These are phyloP conservation scores for Tephrocybe rancida DNA, from an alignment of 768 basidiomycete genomes.

Conservation along the genomic window DNA sequence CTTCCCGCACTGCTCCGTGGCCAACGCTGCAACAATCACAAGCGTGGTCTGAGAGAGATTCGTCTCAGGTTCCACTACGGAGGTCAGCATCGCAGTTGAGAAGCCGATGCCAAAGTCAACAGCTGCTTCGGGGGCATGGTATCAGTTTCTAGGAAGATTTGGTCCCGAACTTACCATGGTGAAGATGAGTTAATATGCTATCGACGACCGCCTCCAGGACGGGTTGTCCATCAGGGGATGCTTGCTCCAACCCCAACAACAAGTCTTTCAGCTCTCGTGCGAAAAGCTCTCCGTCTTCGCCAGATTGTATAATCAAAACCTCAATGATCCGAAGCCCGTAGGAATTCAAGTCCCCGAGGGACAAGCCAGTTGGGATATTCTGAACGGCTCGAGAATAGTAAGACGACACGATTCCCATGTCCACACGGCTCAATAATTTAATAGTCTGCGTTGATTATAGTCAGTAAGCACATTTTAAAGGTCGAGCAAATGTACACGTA, in stretches of 20 bases:
- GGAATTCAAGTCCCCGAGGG: constrained; percentile 40
- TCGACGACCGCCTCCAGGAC: constrained; percentile 64
- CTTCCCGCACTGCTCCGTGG: constrained; percentile 60
- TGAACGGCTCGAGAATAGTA: constrained; percentile 51
- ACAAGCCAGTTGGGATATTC: constrained; percentile 32
- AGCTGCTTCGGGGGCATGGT: constrained; percentile 33
- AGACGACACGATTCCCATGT: constrained; percentile 56
- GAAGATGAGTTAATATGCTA: constrained; percentile 50
- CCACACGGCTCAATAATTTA: constrained; percentile 56
- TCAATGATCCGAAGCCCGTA: constrained; percentile 54
- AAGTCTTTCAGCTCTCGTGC: constrained; percentile 50
- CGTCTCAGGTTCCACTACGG: constrained; percentile 39
- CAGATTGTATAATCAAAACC: constrained; percentile 47
- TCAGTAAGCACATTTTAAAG: constrained; percentile 1
- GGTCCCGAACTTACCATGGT: constrained; percentile 41
- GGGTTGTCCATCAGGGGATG: constrained; percentile 29
- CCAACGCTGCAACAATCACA: constrained; percentile 68
- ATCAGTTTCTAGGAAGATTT: constrained; percentile 6
- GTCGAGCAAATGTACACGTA: constrained; percentile 26
- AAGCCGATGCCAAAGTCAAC: constrained; percentile 43
- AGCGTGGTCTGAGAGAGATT: constrained; percentile 58
- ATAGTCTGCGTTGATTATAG: constrained; percentile 56
- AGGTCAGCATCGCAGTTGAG: constrained; percentile 46
- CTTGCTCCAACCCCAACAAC: constrained; percentile 38
- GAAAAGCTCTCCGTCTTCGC: constrained; percentile 59